Base-by-base conservation (phyloP, 345 rosid genomes). In the Limnanthes douglasii region DNA sequence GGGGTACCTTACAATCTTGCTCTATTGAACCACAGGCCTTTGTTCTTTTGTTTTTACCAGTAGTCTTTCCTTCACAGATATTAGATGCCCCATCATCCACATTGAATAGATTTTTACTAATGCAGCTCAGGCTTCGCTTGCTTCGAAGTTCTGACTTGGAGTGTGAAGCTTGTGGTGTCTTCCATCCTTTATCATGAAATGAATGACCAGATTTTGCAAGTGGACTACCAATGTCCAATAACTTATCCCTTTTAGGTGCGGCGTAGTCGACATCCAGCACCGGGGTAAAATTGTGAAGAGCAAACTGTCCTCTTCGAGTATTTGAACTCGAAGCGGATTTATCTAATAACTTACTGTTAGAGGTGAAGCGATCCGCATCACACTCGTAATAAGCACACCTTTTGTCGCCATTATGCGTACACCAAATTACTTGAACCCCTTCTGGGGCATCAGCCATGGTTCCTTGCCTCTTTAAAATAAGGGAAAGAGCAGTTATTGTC, bases 401-500 rank as follows among this genome's bases (percentile, higher is more conserved):
- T 37, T 56, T 59, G 26, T 66, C 73, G 46, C 73, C 64, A 54
- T 70, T 62, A 56, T 74, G 73, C 1, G 61, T 50, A 61, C 94
- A 88, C 98, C 95, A 70, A 28, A 60, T 35, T 19, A 72, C 48
- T 52, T 70, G 76, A 49, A 57, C 56, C 37, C 84, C 94, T 33
- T 66, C 64, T 11, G 94, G 98, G 11, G 94, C 77, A 46, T 79
- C 78, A 39, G 95, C 78, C 54, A 74, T 30, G 23, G 65, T 84
- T 50, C 98, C 95, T 48, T 52, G 86, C 15, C 95, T 79, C 70
- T 88, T 88, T 46, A 88, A 65, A 46, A 88, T 70, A 43, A 88
- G 78, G 41, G 98, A 72, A 6, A 88, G 74, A 23, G 95, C 76
- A 56, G 98, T 84, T 41, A 88, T 59, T 14, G 98, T 88, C 65